Conservation (phyloP, 2,329 filamentous ascomycete species). For the Colletotrichum somersetense region DNA sequence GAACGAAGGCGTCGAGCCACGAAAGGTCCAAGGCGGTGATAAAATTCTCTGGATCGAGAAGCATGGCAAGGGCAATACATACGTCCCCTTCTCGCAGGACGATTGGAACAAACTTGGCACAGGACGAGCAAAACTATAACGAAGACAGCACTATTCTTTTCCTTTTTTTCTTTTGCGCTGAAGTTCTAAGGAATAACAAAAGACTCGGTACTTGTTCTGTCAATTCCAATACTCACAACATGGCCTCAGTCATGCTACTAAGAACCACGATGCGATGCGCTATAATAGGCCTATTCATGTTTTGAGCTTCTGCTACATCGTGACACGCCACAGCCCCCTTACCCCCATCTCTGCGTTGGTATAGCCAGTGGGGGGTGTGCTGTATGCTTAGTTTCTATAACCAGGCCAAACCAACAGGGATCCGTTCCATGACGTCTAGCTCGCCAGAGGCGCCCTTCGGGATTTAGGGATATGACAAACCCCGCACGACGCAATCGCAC, state of each 20-base stretch:
- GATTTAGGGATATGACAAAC: conserved; percentile 23
- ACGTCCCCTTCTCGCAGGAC: conserved; percentile 68
- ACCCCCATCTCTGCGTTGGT: background rate
- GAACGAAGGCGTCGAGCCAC: conserved; percentile 35
- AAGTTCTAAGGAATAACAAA: background rate
- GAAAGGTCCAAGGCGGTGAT: conserved; percentile 50
- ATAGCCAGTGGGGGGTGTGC: background rate
- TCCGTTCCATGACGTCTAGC: background rate
- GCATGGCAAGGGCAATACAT: conserved; percentile 62
- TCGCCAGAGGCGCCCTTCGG: background rate
- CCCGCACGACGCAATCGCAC: conserved; percentile 27
- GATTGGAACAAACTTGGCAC: conserved; percentile 64
- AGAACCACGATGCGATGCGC: background rate
- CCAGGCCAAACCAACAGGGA: background rate
- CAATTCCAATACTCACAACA: no score
- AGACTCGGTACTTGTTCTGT: no score
- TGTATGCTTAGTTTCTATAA: background rate
- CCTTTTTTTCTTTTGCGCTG: background rate
- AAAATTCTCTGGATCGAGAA: conserved; percentile 67
- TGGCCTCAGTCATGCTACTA: background rate
- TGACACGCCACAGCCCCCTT: background rate
- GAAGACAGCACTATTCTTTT: background rate
- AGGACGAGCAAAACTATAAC: conserved; percentile 30
- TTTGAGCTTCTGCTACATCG: background rate
- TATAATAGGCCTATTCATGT: no score